Evolutionary conservation across 176 grass and related monocot genomes (phyloP).

Genomic region (Metroxylon sagu): DNA sequence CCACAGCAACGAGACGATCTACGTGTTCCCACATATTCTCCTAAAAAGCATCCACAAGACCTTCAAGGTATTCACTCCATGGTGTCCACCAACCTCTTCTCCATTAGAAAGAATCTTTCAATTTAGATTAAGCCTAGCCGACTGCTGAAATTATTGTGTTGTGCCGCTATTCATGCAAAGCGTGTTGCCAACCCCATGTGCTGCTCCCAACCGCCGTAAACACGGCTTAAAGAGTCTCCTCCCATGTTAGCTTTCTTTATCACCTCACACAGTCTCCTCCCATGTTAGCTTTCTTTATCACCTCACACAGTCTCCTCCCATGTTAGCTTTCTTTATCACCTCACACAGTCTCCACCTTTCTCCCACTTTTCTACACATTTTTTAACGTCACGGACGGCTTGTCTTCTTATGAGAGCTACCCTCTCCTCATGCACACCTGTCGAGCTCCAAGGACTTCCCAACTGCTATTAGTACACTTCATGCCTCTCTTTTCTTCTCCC

Average conservation of each 20-base stretch:
- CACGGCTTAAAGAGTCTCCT: conserved; percentile 11
- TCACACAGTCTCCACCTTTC: conserved; percentile 25
- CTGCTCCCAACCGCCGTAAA: conserved; percentile 24
- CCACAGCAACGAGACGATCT: no score
- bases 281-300: conserved; percentile 5
- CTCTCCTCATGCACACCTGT: conserved; percentile 23
- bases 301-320: conserved; percentile 25
- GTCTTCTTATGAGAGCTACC: conserved; percentile 33
- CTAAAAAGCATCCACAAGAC: no score
- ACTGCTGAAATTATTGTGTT: conserved; percentile 30
- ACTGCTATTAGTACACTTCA: neutral
- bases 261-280: no score
- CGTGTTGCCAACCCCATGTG: conserved; percentile 41
- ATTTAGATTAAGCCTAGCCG: neutral
- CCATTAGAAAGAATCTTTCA: no score
- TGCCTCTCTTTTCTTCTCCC: no score
- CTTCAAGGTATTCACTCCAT: no score
- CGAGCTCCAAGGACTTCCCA: conserved; percentile 15
- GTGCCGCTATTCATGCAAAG: conserved; percentile 41
- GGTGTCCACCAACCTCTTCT: no score
- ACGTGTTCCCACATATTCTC: no score
- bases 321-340: conserved; percentile 7
- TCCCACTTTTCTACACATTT: conserved; percentile 9
- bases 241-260: neutral
- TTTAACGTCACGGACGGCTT: conserved; percentile 29